Evolutionary conservation across 768 basidiomycete genomes (phyloP), one percentile per base, ranked within the genome.

Genomic region (Termitomyces eurrhizus): DNA sequence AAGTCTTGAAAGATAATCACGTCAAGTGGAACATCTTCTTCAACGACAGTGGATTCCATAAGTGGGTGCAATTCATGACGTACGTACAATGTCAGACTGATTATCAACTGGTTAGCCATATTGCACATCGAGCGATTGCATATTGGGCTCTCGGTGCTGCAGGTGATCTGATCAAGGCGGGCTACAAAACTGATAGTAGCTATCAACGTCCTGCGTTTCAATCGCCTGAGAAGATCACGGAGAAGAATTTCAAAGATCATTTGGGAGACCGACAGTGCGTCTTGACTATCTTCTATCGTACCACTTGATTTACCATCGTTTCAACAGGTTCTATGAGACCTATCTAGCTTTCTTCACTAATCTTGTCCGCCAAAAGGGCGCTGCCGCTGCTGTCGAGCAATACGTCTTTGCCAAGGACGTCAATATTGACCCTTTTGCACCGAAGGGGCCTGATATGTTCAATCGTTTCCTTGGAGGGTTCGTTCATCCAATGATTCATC

Each of bases 401-500:
- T 87, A 81, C 62, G 57, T 89, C 12, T 84, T 88, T 67, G 80
- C 84, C 18, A 63, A 68, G 14, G 71, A 78, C 29, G 78, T 73
- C 54, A 86, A 85, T 52, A 74, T 76, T 48, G 71, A 70, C 26
- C 62, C 71, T 64, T 69, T 66, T 9, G 66, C 68, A 0, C 64
- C 68, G 26, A 74, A 78, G 29, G 53, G 64, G 21, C 81, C 82
- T 8, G 64, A 68, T 41, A 72, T 75, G 66, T 67, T 89, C n/a
- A 77, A 76, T 42, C 81, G 87, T 18, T 79, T 87, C 66, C 46
- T 86, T 2, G 76, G 77, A 0, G 86, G 85, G 2, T 65, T 87
- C 2, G 16, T 89, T 4, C 89, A 91, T 67, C 86, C 89, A 0
- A 61, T 88, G 52, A 89, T 90, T 52, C 87, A 90, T 65, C 64